A percentile compares a stretch with the other conserved stretches of the same genome.
phyloP scores from a whole-genome alignment of 768 basidiomycete genomes.

The Saitozyma podzolica region DNA sequence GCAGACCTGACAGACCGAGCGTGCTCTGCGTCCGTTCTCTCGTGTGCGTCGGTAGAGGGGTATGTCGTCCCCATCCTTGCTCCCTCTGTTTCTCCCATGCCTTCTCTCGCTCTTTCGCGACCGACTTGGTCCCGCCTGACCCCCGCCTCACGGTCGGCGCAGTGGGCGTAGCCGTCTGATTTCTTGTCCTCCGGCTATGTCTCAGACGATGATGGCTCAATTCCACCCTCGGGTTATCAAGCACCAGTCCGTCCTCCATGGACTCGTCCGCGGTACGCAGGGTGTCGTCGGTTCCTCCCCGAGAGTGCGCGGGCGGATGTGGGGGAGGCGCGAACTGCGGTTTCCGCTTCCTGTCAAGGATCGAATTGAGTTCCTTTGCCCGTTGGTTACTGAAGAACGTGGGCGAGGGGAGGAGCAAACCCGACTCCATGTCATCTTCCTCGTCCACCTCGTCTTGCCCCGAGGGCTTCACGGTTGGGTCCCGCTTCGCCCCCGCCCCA shows the following conservation, averaged over 20 bases:
- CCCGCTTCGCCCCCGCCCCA: slow-evolving; percentile 12
- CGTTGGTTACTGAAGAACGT: slow-evolving; percentile 39
- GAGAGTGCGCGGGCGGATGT: slow-evolving; percentile 2
- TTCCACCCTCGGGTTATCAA: slow-evolving; percentile 41
- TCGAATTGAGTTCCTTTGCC: slow-evolving; percentile 42
- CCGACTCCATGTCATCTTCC: slow-evolving; percentile 45
- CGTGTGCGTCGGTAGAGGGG: slow-evolving; percentile 8
- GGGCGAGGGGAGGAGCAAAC: slow-evolving; percentile 38
- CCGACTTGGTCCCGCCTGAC: background rate
- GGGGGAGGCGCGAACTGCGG: slow-evolving; percentile 26
- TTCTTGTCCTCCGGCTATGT: slow-evolving; percentile 12
- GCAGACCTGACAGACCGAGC: slow-evolving; percentile 19
- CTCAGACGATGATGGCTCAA: slow-evolving; percentile 34
- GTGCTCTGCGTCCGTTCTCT: background rate
- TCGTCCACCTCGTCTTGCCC: slow-evolving; percentile 23
- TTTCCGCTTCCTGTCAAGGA: slow-evolving; percentile 47
- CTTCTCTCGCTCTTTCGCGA: slow-evolving; percentile 15
- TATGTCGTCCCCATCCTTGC: slow-evolving; percentile 32
- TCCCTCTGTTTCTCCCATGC: slow-evolving; percentile 38
- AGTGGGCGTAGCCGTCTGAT: slow-evolving; percentile 3
- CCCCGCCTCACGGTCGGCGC: background rate
- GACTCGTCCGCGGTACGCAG: slow-evolving; percentile 30
- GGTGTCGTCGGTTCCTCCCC: slow-evolving; percentile 9
- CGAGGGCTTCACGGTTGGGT: slow-evolving; percentile 12
- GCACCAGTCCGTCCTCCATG: slow-evolving; percentile 49